phyloP scores from a whole-genome alignment of 805 yeast genomes.

The Huiozyma naganishii region DNA sequence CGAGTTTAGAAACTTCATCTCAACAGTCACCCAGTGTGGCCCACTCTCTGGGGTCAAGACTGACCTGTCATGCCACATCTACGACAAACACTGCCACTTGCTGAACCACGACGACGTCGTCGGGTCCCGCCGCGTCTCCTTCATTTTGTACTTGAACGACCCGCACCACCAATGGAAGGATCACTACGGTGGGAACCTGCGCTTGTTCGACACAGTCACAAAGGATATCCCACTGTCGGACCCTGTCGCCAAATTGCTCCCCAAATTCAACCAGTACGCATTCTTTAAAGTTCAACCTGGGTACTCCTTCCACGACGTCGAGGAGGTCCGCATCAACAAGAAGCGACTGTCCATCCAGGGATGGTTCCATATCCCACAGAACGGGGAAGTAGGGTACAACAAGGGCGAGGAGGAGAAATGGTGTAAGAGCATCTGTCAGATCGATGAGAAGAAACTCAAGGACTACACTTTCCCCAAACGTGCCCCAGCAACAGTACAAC shows the following conservation, averaged over 20 bases:
- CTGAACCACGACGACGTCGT: slow-evolving; percentile 96
- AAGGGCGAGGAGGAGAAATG: slow-evolving; percentile 67
- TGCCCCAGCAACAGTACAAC: slow-evolving; percentile 1
- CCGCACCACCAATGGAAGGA: slow-evolving; percentile 86
- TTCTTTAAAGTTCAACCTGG: slow-evolving; percentile 96
- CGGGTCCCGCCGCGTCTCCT: slow-evolving; percentile 87
- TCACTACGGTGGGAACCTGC: slow-evolving; percentile 85
- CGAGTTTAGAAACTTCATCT: slow-evolving; percentile 68
- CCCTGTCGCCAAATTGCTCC: slow-evolving; percentile 56
- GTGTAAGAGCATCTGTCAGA: slow-evolving; percentile 59
- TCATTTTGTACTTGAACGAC: slow-evolving; percentile 84
- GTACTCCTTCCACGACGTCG: slow-evolving; percentile 92
- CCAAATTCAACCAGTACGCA: slow-evolving; percentile 93
- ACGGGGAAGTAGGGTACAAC: slow-evolving; percentile 76
- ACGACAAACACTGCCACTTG: slow-evolving; percentile 86
- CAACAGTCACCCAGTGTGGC: slow-evolving; percentile 76
- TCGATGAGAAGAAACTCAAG: slow-evolving; percentile 64
- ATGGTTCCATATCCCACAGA: slow-evolving; percentile 97
- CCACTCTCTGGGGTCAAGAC: slow-evolving; percentile 82
- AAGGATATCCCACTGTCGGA: slow-evolving; percentile 88
- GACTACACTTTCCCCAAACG: slow-evolving; percentile 73
- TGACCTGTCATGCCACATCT: slow-evolving; percentile 86
- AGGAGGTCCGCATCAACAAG: slow-evolving; percentile 86
- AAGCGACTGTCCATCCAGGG: slow-evolving; percentile 92
- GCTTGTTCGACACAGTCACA: slow-evolving; percentile 75